A percentile compares a stretch with the other conserved stretches of the same genome.
phyloP scores from a whole-genome alignment of 148 eudicot species.

The Chenopodium quinoa region DNA sequence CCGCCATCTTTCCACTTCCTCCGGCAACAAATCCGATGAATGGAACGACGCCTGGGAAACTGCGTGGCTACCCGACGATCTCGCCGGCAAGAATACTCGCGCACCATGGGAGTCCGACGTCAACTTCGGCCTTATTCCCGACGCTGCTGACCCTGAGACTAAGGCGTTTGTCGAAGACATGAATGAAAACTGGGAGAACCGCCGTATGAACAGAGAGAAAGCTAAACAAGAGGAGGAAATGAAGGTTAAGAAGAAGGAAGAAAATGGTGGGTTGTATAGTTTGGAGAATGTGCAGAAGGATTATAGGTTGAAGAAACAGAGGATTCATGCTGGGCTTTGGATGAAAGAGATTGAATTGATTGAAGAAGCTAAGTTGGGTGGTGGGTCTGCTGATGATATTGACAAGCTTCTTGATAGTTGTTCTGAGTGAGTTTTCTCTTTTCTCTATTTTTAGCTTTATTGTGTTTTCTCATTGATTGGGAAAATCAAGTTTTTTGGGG shows the following conservation, averaged over 20 bases:
- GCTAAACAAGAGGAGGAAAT: slow-evolving; percentile 4
- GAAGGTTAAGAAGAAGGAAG: slow-evolving; percentile 4
- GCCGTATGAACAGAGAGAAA: slow-evolving; percentile 2
- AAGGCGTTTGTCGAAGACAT: slow-evolving; percentile 86
- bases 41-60: slow-evolving; percentile 89
- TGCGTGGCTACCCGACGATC: slow-evolving; percentile 82
- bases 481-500: too few species aligned
- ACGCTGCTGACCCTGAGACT: slow-evolving; percentile 55
- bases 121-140: slow-evolving; percentile 35
- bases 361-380: slow-evolving; percentile 75
- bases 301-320: slow-evolving; percentile 89
- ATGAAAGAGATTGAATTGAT: slow-evolving; percentile 73
- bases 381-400: slow-evolving; percentile 51
- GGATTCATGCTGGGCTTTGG: slow-evolving; percentile 87
- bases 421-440: slow-evolving; percentile 57
- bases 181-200: slow-evolving; percentile 87
- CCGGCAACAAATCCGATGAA: slow-evolving; percentile 8
- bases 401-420: slow-evolving; percentile 78
- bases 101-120: slow-evolving; percentile 73
- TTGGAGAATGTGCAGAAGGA: slow-evolving; percentile 77
- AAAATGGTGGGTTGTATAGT: slow-evolving; percentile 36
- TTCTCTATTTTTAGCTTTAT: not conserved
- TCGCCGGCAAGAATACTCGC: slow-evolving; percentile 38
- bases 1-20: not conserved
- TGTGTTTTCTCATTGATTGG: too few species aligned